Percentiles rank a stretch among this genome's conserved stretches.
Evolutionary conservation across 1,139 yeast species (phyloP).

Genomic region (Saccharomyces hybrid): DNA sequence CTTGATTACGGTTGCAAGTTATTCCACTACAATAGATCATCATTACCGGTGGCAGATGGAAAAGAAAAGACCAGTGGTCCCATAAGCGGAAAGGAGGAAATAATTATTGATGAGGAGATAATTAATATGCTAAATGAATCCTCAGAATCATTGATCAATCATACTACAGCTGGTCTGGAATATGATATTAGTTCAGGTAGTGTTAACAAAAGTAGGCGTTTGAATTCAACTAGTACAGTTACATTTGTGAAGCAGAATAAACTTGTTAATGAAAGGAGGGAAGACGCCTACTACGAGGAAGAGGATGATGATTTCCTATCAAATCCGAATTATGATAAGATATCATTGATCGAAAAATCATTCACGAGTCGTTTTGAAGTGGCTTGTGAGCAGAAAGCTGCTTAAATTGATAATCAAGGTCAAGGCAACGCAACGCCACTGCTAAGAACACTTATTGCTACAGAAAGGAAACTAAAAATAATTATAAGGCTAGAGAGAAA

Average conservation of each 20-base stretch:
- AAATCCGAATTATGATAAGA: constrained; percentile 8
- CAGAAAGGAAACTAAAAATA: neutral
- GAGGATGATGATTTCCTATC: constrained; percentile 9
- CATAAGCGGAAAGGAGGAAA: neutral
- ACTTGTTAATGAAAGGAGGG: neutral
- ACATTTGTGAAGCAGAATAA: neutral
- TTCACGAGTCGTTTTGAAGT: neutral
- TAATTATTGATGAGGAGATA: neutral
- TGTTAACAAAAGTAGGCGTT: neutral
- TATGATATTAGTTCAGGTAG: neutral
- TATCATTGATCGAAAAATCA: neutral
- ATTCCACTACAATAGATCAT: neutral
- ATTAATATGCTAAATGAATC: neutral
- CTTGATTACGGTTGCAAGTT: constrained; percentile 1
- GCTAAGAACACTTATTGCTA: neutral
- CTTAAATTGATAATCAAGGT: neutral
- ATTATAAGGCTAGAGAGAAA: neutral
- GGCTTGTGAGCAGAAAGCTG: neutral
- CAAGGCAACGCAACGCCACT: neutral
- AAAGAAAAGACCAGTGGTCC: neutral
- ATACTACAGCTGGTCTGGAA: neutral
- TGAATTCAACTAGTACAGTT: neutral
- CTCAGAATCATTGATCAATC: neutral
- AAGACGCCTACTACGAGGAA: constrained; percentile 2
- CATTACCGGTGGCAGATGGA: neutral